These are phyloP conservation scores for Daldinia grandis DNA, from an alignment of 495 filamentous ascomycete genomes.

Conservation along the genomic window DNA sequence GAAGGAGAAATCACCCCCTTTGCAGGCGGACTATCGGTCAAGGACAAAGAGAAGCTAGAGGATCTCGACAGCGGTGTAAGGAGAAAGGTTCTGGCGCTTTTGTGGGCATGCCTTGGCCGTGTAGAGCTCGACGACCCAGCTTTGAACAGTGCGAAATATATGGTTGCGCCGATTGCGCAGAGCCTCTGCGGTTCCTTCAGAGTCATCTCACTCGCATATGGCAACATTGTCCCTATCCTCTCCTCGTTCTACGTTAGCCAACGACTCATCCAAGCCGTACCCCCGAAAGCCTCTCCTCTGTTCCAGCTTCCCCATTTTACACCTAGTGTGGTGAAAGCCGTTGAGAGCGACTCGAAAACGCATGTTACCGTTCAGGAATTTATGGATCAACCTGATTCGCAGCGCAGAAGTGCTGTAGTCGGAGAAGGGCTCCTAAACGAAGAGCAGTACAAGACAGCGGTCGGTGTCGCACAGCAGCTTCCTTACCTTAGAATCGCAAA, in stretches of 20 bases:
- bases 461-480: slow-evolving; percentile 80
- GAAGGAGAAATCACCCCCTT: slow-evolving; percentile 59
- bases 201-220: slow-evolving; percentile 86
- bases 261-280: slow-evolving; percentile 86
- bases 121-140: slow-evolving; percentile 75
- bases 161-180: slow-evolving; percentile 86
- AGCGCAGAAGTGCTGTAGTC: slow-evolving; percentile 73
- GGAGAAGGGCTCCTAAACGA: slow-evolving; percentile 76
- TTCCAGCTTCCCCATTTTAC: slow-evolving; percentile 93
- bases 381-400: slow-evolving; percentile 79
- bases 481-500: slow-evolving; percentile 86
- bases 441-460: slow-evolving; percentile 76
- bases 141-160: slow-evolving; percentile 77
- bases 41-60: slow-evolving; percentile 73
- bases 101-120: slow-evolving; percentile 95
- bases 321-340: slow-evolving; percentile 71
- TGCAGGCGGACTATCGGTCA: slow-evolving; percentile 68
- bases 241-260: slow-evolving; percentile 84
- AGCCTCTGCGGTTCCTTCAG: slow-evolving; percentile 84
- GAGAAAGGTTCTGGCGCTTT: slow-evolving; percentile 84
- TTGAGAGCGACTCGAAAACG: slow-evolving; percentile 78
- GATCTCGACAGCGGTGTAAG: slow-evolving; percentile 74
- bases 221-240: slow-evolving; percentile 81
- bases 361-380: slow-evolving; percentile 86
- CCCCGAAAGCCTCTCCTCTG: slow-evolving; percentile 84